These are phyloP conservation scores for Heterobasidion annosum DNA, from an alignment of 1,284 basidiomycete genomes.

Conservation along the genomic window DNA sequence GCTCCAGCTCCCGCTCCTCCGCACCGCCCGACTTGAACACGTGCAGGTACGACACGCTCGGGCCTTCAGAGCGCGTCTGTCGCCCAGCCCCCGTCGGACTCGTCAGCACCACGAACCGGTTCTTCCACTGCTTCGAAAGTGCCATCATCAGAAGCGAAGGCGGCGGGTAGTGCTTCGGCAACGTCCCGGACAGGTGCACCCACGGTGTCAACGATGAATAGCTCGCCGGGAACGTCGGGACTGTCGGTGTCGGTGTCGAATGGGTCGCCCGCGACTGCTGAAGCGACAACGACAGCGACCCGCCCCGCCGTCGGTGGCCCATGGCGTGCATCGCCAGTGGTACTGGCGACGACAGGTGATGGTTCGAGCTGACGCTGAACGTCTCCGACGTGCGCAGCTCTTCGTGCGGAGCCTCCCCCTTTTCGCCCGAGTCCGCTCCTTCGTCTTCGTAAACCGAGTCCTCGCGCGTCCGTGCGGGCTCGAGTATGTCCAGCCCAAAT, in stretches of 20 bases:
- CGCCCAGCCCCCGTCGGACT: constrained; percentile 18
- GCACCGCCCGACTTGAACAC: constrained; percentile 52
- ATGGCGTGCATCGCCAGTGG: not conserved
- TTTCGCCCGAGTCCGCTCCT: constrained; percentile 7
- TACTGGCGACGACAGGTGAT: not conserved
- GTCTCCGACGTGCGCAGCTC: not conserved
- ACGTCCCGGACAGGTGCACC: constrained; percentile 36
- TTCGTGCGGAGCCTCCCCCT: not conserved
- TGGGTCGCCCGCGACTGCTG: constrained; percentile 21
- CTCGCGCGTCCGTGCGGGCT: constrained; percentile 14
- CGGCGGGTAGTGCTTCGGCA: constrained; percentile 59
- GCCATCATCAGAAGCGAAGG: constrained; percentile 61
- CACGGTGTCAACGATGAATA: constrained; percentile 38
- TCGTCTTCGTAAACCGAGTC: constrained; percentile 13
- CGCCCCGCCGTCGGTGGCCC: constrained; percentile 20
- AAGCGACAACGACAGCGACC: constrained; percentile 20
- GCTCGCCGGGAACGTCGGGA: constrained; percentile 56
- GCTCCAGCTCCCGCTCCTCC: constrained; percentile 61
- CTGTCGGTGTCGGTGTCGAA: constrained; percentile 20
- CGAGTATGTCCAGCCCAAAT: constrained; percentile 30
- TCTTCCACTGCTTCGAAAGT: constrained; percentile 65
- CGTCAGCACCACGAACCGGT: constrained; percentile 54
- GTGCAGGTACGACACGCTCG: constrained; percentile 46
- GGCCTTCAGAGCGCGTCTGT: not conserved
- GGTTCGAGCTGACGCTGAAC: not conserved